Percentiles rank a stretch among this genome's conserved stretches.
phyloP scores from a whole-genome alignment of 768 basidiomycete genomes.

The Lentinula sp. region DNA sequence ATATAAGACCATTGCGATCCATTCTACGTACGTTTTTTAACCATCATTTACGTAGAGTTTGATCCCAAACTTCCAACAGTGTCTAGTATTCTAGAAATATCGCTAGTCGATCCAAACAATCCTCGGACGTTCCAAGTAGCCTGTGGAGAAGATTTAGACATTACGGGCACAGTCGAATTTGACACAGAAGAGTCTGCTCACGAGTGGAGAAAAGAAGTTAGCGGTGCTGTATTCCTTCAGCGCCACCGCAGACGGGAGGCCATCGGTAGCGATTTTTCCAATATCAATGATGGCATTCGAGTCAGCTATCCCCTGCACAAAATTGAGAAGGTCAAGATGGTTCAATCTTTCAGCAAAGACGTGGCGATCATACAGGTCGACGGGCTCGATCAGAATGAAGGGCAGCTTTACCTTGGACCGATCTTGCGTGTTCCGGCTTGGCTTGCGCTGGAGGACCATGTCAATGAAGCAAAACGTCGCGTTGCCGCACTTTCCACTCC shows the following conservation, averaged over 20 bases:
- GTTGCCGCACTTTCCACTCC: background rate
- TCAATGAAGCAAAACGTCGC: constrained; percentile 22
- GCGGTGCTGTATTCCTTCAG: constrained; percentile 39
- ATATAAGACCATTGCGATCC: constrained; percentile 45
- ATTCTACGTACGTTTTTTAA: constrained; percentile 37
- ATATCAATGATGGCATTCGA: constrained; percentile 32
- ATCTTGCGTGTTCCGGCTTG: constrained; percentile 20
- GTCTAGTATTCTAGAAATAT: constrained; percentile 36
- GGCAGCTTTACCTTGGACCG: constrained; percentile 24
- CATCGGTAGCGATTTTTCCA: constrained; percentile 19
- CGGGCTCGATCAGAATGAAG: constrained; percentile 14
- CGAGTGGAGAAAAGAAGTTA: constrained; percentile 44
- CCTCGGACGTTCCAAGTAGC: constrained; percentile 35
- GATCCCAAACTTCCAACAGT: constrained; percentile 26
- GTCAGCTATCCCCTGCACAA: constrained; percentile 39
- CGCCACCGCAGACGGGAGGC: constrained; percentile 34
- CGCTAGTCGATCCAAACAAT: constrained; percentile 36
- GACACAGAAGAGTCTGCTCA: constrained; percentile 51
- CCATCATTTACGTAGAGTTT: background rate
- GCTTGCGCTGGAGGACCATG: constrained; percentile 19
- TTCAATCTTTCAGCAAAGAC: constrained; percentile 16
- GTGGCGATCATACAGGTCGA: constrained; percentile 19
- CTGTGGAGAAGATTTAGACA: constrained; percentile 21
- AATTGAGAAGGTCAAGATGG: constrained; percentile 21
- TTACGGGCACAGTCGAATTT: constrained; percentile 35